phyloP scores from a whole-genome alignment of 2,329 filamentous ascomycete species.

The Keithomyces neogunnii region DNA sequence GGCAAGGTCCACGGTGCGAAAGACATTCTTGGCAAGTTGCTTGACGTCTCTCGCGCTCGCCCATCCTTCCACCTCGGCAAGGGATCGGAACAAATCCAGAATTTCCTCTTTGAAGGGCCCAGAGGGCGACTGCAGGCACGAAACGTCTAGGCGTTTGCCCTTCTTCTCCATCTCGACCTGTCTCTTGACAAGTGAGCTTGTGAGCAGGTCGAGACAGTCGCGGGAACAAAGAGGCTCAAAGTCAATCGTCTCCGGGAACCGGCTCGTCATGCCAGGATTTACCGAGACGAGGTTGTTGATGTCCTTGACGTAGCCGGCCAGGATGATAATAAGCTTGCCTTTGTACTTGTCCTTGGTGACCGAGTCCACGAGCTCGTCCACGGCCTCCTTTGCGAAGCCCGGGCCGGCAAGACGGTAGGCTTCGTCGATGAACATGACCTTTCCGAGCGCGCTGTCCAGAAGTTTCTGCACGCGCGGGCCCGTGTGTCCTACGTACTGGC shows the following conservation, averaged over 20 bases:
- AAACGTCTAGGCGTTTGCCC: slow-evolving; percentile 14
- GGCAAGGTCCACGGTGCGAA: slow-evolving; percentile 22
- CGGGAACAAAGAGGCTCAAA: slow-evolving; percentile 39
- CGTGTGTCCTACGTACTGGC: slow-evolving; percentile 60
- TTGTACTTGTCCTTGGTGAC: slow-evolving; percentile 47
- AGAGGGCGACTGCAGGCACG: slow-evolving; percentile 15
- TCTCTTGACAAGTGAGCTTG: slow-evolving; percentile 27
- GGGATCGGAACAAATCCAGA: slow-evolving; percentile 22
- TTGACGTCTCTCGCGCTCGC: slow-evolving; percentile 56
- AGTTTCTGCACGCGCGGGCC: slow-evolving; percentile 53
- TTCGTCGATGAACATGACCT: slow-evolving; percentile 64
- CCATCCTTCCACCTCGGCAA: slow-evolving; percentile 43
- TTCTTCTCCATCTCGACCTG: slow-evolving; percentile 12
- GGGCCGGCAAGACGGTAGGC: slow-evolving; percentile 56
- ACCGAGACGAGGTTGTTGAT: slow-evolving; percentile 54
- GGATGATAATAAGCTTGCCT: slow-evolving; percentile 54
- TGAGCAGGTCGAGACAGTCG: slow-evolving; percentile 30
- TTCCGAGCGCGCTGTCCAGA: slow-evolving; percentile 54
- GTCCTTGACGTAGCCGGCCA: slow-evolving; percentile 60
- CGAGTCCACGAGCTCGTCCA: slow-evolving; percentile 44
- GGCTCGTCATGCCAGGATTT: slow-evolving; percentile 55
- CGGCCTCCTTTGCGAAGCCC: slow-evolving; percentile 46
- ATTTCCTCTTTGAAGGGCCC: slow-evolving; percentile 7
- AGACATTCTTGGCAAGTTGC: slow-evolving; percentile 42
- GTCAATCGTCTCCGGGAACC: slow-evolving; percentile 53